Percentiles rank a stretch among this genome's conserved stretches.
Evolutionary conservation across 192 early-diverging fungal species (phyloP).

Genomic region (Coemansia sp.): DNA sequence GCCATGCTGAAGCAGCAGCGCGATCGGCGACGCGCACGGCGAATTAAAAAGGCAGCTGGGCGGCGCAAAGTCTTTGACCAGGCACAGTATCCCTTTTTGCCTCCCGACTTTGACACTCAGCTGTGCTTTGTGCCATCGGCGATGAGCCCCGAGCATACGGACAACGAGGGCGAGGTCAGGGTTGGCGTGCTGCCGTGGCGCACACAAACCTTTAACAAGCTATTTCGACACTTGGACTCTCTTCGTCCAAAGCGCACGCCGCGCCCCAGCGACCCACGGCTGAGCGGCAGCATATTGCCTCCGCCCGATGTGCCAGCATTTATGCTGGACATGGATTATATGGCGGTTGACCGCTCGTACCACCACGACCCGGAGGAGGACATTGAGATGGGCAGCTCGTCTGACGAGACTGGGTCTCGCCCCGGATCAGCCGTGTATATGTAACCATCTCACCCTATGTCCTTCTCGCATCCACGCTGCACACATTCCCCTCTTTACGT

Average conservation of each 20-base stretch:
- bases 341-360: slow-evolving; percentile 28
- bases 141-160: slow-evolving; percentile 56
- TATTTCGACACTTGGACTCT: slow-evolving; percentile 49
- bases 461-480: neutral
- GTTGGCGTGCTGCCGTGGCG: slow-evolving; percentile 53
- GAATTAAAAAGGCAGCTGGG: slow-evolving; percentile 49
- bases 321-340: slow-evolving; percentile 38
- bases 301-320: slow-evolving; percentile 36
- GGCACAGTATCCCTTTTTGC: slow-evolving; percentile 46
- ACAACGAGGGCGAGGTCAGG: slow-evolving; percentile 52
- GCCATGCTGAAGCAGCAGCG: slow-evolving; percentile 58
- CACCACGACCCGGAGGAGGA: slow-evolving; percentile 34
- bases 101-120: slow-evolving; percentile 28
- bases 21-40: slow-evolving; percentile 44
- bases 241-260: slow-evolving; percentile 53
- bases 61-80: slow-evolving; percentile 50
- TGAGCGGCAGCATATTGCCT: slow-evolving; percentile 25
- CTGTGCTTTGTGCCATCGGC: slow-evolving; percentile 43
- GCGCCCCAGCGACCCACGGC: slow-evolving; percentile 29
- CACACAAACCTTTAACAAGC: slow-evolving; percentile 21
- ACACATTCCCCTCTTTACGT: neutral
- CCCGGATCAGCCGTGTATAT: neutral
- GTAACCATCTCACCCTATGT: neutral
- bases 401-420: slow-evolving; percentile 15
- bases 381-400: slow-evolving; percentile 49